Evolutionary conservation across 2,329 filamentous ascomycete genomes (phyloP).

Genomic region (Fusarium setosum): DNA sequence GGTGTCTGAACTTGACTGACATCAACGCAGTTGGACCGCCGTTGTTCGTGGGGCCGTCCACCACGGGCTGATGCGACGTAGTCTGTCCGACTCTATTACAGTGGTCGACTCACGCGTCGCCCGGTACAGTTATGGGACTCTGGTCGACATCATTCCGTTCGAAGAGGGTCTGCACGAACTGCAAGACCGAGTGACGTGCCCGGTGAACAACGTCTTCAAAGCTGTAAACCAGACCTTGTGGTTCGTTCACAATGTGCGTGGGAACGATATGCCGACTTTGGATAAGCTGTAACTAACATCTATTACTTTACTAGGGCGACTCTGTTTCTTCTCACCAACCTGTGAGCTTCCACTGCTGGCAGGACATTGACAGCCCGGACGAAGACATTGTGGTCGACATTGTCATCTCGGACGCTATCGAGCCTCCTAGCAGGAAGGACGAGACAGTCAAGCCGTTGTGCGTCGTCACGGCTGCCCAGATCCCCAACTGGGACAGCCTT

Average conservation of each 20-base stretch:
- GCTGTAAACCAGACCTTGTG: conserved; percentile 44
- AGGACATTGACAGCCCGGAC: background rate
- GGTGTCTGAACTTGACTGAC: background rate
- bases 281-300: background rate
- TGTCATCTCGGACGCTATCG: conserved; percentile 9
- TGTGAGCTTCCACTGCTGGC: conserved; percentile 12
- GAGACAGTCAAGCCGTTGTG: conserved; percentile 30
- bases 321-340: conserved; percentile 20
- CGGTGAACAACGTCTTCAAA: conserved; percentile 1
- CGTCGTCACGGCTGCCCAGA: conserved; percentile 21
- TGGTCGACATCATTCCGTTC: conserved; percentile 24
- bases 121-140: conserved; percentile 44
- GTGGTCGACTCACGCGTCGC: conserved; percentile 43
- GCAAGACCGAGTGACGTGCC: conserved; percentile 36
- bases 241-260: conserved; percentile 43
- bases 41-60: conserved; percentile 50
- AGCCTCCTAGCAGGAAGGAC: conserved; percentile 16
- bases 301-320: conserved; percentile 17
- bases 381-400: conserved; percentile 19
- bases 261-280: background rate
- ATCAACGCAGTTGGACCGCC: conserved; percentile 47
- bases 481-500: conserved; percentile 24
- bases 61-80: conserved; percentile 33
- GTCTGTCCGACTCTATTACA: conserved; percentile 5
- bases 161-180: conserved; percentile 17